phyloP scores from a whole-genome alignment of 1,284 basidiomycete genomes.

The Xerocomus nothofagi region DNA sequence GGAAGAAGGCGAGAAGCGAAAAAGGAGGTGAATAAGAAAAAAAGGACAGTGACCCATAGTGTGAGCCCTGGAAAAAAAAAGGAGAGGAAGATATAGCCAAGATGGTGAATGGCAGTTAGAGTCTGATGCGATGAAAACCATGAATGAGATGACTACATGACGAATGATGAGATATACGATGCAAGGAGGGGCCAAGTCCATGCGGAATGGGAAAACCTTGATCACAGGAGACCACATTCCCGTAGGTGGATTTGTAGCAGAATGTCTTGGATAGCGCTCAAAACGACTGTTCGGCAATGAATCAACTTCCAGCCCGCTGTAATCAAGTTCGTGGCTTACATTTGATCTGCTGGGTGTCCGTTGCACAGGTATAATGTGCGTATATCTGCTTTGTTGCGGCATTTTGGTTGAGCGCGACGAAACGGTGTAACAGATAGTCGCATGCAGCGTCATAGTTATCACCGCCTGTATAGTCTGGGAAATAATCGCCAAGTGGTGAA shows the following conservation, averaged over 20 bases:
- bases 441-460: slow-evolving; percentile 86
- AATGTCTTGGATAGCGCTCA: slow-evolving; percentile 82
- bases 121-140: slow-evolving; percentile 24
- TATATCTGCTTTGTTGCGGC: slow-evolving; percentile 86
- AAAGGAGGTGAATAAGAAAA: not conserved
- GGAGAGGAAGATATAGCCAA: slow-evolving; percentile 22
- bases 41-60: slow-evolving; percentile 10
- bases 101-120: slow-evolving; percentile 18
- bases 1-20: slow-evolving; percentile 1
- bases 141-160: slow-evolving; percentile 26
- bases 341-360: slow-evolving; percentile 87
- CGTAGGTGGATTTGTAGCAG: slow-evolving; percentile 80
- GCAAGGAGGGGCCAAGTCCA: slow-evolving; percentile 13
- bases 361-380: slow-evolving; percentile 88
- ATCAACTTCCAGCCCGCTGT: not conserved
- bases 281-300: slow-evolving; percentile 53
- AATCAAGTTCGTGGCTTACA: slow-evolving; percentile 47
- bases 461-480: slow-evolving; percentile 82
- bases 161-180: slow-evolving; percentile 29
- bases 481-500: slow-evolving; percentile 87
- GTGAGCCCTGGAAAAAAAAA: slow-evolving; percentile 4
- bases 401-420: slow-evolving; percentile 85
- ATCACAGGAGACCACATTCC: slow-evolving; percentile 79
- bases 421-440: slow-evolving; percentile 83
- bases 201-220: not conserved